Conservation (phyloP, 495 filamentous ascomycete genomes). For the Tuber indicum region DNA sequence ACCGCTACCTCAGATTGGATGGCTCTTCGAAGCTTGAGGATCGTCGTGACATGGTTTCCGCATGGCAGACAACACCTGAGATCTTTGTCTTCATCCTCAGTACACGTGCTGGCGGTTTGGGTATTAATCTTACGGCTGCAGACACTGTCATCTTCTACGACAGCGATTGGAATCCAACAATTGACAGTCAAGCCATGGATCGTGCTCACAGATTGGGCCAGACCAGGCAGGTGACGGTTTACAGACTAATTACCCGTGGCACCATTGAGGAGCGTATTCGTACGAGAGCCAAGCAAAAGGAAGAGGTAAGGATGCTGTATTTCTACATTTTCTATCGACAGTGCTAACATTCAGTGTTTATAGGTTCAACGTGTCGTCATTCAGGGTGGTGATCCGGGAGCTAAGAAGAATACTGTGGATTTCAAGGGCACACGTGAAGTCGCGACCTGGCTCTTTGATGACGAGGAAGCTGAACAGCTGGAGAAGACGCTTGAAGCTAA, state of each 20-base stretch:
- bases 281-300: constrained; percentile 94
- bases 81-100: constrained; percentile 96
- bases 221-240: constrained; percentile 92
- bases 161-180: constrained; percentile 98
- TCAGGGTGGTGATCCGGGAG: constrained; percentile 68
- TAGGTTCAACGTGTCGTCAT: constrained; percentile 94
- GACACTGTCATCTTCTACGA: constrained; percentile 99
- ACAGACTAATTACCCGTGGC: constrained; percentile 91
- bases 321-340: not conserved
- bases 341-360: constrained; percentile 13
- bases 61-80: constrained; percentile 82
- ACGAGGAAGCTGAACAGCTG: constrained; percentile 40
- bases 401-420: constrained; percentile 53
- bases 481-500: constrained; percentile 46
- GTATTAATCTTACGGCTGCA: constrained; percentile 88
- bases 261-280: constrained; percentile 99
- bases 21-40: constrained; percentile 98
- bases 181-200: constrained; percentile 98
- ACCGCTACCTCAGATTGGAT: constrained; percentile 94
- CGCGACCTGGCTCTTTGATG: constrained; percentile 42
- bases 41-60: constrained; percentile 88
- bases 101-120: constrained; percentile 92
- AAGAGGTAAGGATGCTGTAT: constrained; percentile 52
- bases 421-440: constrained; percentile 46
- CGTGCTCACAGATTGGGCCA: constrained; percentile 96